Evolutionary conservation across 2,329 filamentous ascomycete species (phyloP).

Genomic region (Pseudogymnoascus sp.): DNA sequence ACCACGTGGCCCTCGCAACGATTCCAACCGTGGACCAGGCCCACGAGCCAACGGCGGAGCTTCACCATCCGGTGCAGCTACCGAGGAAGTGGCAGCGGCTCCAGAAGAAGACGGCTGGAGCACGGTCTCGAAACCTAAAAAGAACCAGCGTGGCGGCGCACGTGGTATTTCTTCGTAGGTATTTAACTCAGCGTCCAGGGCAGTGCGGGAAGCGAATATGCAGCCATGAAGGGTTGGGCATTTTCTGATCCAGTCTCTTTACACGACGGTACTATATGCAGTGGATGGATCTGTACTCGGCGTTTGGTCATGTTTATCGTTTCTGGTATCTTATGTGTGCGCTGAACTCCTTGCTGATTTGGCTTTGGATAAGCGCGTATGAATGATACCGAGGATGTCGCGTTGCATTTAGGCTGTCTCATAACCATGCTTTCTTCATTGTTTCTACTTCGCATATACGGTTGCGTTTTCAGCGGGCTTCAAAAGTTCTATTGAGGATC

Average conservation of each 20-base stretch:
- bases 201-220: slow-evolving; percentile 6
- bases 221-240: slow-evolving; percentile 5
- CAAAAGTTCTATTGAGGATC: slow-evolving; percentile 7
- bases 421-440: slow-evolving; percentile 8
- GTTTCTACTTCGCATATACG: slow-evolving; percentile 9
- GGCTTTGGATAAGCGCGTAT: slow-evolving; percentile 12
- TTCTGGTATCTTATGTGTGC: slow-evolving; percentile 8
- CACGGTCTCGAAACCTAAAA: slow-evolving; percentile 41
- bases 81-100: slow-evolving; percentile 31
- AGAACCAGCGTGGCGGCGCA: slow-evolving; percentile 30
- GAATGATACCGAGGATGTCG: slow-evolving; percentile 4
- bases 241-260: slow-evolving; percentile 7
- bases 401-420: slow-evolving; percentile 6
- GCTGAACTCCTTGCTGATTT: slow-evolving; percentile 9
- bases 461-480: slow-evolving; percentile 8
- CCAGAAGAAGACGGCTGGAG: slow-evolving; percentile 57
- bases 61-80: slow-evolving; percentile 35
- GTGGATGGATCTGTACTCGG: slow-evolving; percentile 9
- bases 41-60: slow-evolving; percentile 35
- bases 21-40: slow-evolving; percentile 31
- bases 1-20: slow-evolving; percentile 36
- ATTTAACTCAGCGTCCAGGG: slow-evolving; percentile 9
- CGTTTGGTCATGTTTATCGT: slow-evolving; percentile 8
- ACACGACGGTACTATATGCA: slow-evolving; percentile 10
- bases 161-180: slow-evolving; percentile 28